Evolutionary conservation across 345 rosid species (phyloP), one percentile per base, ranked within the genome.

Genomic region (Iberis pinnata): DNA sequence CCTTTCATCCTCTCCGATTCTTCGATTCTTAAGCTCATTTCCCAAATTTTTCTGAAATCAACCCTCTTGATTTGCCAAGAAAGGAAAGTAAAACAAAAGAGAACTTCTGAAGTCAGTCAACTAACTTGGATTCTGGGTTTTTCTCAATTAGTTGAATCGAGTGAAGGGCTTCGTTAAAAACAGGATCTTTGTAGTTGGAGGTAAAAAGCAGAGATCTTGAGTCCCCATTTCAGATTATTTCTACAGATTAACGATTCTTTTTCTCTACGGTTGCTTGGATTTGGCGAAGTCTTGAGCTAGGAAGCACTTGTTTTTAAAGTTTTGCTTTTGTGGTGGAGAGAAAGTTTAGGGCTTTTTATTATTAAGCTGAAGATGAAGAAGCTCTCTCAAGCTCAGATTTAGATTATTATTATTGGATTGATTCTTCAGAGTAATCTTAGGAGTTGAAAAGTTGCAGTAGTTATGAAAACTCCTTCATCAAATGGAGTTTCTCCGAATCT

Each of bases 401-500:
- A 31, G 25, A 22, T 22, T 42, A 45, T 38, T 31, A 5, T 16
- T 31, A 24, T 24, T 40, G 39, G 39, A 12, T 41, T 2, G 18
- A 9, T 16, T 51, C 43, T 24, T 32, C 19, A 25, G 50, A 49
- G 57, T 14, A 8, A 9, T 8, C 31, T 38, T 6, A 48, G 37
- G 0, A 65, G 26, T 12, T 49, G 39, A 48, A 43, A 0, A 65
- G 26, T 12, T 49, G 39, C 16, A 63, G 42, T 52, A 47, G 76
- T 49, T 77, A 92, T 92, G 98, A 92, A 87, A 89, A 74, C 61
- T 67, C 72, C 79, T 77, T 85, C 85, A 60, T 56, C 93, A 57
- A 87, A 81, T 84, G 98, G 93, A 18, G 76, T 73, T 40, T 33
- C 80, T 65, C 60, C 86, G 7, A 84, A 72, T 65, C 69, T 81